Base-by-base conservation (phyloP, 1,284 basidiomycete genomes). In the Coniferiporia weirii region DNA sequence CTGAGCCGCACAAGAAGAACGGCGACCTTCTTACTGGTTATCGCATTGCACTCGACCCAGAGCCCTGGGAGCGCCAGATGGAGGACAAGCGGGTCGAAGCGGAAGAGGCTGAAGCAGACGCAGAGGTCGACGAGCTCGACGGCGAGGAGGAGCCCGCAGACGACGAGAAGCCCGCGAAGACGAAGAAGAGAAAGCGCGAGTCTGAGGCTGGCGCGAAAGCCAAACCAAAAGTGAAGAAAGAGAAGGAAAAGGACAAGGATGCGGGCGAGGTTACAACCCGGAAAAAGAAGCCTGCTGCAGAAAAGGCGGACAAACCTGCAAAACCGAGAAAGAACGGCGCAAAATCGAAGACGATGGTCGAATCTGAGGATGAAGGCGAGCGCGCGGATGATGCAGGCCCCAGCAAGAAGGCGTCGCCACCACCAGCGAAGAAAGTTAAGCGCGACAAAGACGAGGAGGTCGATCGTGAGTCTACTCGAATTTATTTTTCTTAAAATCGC, bases 21-120 rank as follows among this genome's bases (percentile, higher is more conserved):
- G 85, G 83, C 43, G 89, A 93, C 47, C 83, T 98, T 46, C 74
- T 88, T 44, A 72, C 80, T 55, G 94, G 90, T 13, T 98, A 98
- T 75, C 79, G 83, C 66, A 84, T 90, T 65, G 94, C 95, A 4
- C 78, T 87, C 51, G 84, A 96, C 73, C 95, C 95, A 1, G 74
- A 73, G 40, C 76, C 81, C 54, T 96, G 93, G 91, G 82, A 88
- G 66, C 76, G 80, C 58, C 79, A 86, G 59, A 75, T 75, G 36
- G 79, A 81, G 55, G 75, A 70, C 20, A 67, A 72, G 52, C 70
- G 71, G 44, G 75, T 76, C 19, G 76, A 78, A 45, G 73, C 75
- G 1, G 76, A 75, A 2, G 83, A 85, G 49, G 80, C 77, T 48
- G 84, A 82, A 52, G 84, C 80, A 38, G 81, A 83, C 43, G 87